Base-by-base conservation (phyloP, 2,329 filamentous ascomycete species). In the Paramyrothecium roridum region DNA sequence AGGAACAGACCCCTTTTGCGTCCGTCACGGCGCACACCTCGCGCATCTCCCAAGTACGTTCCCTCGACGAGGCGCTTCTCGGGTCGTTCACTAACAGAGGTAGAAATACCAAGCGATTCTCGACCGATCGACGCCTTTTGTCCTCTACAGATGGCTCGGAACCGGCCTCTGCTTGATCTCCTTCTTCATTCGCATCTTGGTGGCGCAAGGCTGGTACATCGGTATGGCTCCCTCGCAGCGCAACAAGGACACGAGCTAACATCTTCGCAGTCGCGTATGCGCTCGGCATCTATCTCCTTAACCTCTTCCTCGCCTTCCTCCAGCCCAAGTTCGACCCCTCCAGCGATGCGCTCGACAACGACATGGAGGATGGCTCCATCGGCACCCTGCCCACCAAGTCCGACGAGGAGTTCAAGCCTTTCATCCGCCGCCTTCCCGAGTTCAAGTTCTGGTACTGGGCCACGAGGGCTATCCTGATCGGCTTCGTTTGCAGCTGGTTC, bases 401-500 rank as follows among this genome's bases (percentile, higher is more conserved):
- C 66, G 93, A 98, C 69, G 93, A 99, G 69, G 95, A 99, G 78
- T 99, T 99, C 81, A 87, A 92, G 61, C 95, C 95, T 3, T 99
- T 99, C 70, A 97, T 99, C 71, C 86, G 95, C 68, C 85, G 95
- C 57, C 85, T 99, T 22, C 95, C 95, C 54, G 95, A 99, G 77
- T 99, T 99, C 84, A 99, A 99, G 83, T 99, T 99, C 81, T 99
- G 95, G 95, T 91, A 97, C 78, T 89, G 90, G 67, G 92, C 93
- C 53, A 98, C 93, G 55, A 86, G 92, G 69, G 93, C 93, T 54
- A 84, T 98, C 65, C 70, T 80, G 62, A 90, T 98, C 67, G 86
- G 83, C 40, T 96, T 98, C 72, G 63, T 87, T 60, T 97, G 93
- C 84, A 91, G 87, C 65, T 98, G 91, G 90, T 96, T 96, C 73